These are phyloP conservation scores for Herpetomonas muscarum DNA, from an alignment of 208 protist genomes.

Conservation along the genomic window DNA sequence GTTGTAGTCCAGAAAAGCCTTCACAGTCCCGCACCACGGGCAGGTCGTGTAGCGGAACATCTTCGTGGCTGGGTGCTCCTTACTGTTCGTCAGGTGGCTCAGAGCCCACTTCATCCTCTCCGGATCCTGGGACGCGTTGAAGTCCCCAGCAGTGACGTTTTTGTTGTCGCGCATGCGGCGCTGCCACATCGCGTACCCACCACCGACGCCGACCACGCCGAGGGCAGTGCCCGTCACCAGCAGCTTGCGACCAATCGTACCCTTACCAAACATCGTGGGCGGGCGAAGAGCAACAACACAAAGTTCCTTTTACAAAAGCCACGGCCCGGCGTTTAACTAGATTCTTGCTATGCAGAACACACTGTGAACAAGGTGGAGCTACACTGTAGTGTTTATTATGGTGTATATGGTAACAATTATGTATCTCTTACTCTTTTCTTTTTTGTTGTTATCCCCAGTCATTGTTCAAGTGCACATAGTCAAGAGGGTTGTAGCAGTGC, in stretches of 20 bases:
- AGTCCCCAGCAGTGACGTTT: constrained; percentile 66
- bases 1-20: constrained; percentile 83
- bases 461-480: no score
- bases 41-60: constrained; percentile 88
- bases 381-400: no score
- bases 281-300: neutral
- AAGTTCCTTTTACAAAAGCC: no score
- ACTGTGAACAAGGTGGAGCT: no score
- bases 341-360: no score
- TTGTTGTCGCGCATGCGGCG: constrained; percentile 73
- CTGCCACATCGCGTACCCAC: constrained; percentile 70
- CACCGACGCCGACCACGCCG: constrained; percentile 34
- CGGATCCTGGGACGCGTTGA: constrained; percentile 69
- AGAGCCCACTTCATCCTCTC: constrained; percentile 44
- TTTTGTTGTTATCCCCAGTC: no score
- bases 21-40: constrained; percentile 88
- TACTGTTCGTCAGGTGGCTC: constrained; percentile 35
- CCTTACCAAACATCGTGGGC: constrained; percentile 42
- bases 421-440: no score
- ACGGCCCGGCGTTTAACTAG: no score
- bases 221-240: constrained; percentile 23
- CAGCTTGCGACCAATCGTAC: constrained; percentile 38
- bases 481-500: no score
- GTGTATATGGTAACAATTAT: no score
- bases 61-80: constrained; percentile 32